phyloP scores from a whole-genome alignment of 345 rosid genomes.

The Hibiscus mutabilis region DNA sequence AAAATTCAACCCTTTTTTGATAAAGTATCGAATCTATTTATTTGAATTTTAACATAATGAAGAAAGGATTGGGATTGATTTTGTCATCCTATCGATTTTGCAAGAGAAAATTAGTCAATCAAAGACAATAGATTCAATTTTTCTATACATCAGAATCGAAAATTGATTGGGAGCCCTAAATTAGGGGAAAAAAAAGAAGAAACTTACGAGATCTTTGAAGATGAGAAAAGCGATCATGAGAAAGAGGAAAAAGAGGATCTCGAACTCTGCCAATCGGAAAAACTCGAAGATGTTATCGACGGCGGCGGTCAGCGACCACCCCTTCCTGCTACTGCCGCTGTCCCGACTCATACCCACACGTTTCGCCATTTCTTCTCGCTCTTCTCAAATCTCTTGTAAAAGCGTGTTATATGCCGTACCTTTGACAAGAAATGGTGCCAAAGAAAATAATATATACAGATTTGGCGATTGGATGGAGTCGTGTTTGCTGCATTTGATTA shows the following conservation, averaged over 20 bases:
- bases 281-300: conserved; percentile 34
- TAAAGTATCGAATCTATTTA: neutral
- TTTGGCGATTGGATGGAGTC: neutral
- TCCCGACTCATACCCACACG: conserved; percentile 21
- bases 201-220: conserved; percentile 59
- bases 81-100: neutral
- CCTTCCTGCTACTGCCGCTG: conserved; percentile 24
- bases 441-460: neutral
- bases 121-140: neutral
- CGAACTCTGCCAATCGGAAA: conserved; percentile 48
- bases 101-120: neutral
- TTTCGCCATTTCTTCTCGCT: conserved; percentile 17
- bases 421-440: neutral
- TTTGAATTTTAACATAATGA: neutral
- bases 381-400: neutral
- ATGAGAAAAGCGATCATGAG: conserved; percentile 46
- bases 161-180: neutral
- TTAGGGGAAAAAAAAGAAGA: neutral
- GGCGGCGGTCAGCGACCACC: conserved; percentile 34
- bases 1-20: neutral
- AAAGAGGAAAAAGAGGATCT: conserved; percentile 59
- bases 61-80: neutral
- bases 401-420: neutral
- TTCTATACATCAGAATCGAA: neutral
- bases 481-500: neutral